Evolutionary conservation across 2,329 filamentous ascomycete genomes (phyloP), one percentile per base, ranked within the genome.

Genomic region (Colletotrichum cordylinicola): DNA sequence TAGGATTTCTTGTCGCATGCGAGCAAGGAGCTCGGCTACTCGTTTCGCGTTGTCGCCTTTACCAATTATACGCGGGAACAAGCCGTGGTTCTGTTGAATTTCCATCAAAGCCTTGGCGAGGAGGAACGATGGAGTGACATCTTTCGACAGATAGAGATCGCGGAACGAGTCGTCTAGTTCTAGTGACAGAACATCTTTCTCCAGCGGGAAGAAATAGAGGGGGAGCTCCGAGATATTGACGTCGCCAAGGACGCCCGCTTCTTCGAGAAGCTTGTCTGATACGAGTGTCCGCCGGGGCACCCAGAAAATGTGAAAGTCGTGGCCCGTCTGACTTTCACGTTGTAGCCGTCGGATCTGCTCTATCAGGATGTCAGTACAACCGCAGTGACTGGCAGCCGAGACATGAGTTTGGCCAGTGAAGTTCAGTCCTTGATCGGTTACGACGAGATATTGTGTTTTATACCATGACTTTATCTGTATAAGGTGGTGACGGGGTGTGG

Each of bases 241-340:
- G 83, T 99, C 97, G 74, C 97, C 98, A 65, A 98, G 90, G 16
- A 99, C 95, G 31, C 96, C 97, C 52, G 95, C 94, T 82, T 98
- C 96, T 85, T 99, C 97, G 52, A 99, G 89, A 65, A 98, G 91
- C 82, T 96, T 93, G 83, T 98, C 96, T 79, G 95, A 97, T 70
- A 98, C 94, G 70, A 98, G 88, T 6, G 97, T 98, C 77, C 97
- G 94, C 74, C 97, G 93, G 8, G 98, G 96, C 56, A 98, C 94
- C 95, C 97, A 98, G 83, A 98, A 96, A 80, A 99, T 94, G 78
- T 96, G 96, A 83, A 98, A 98, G 80, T 99, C 96, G 90, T 99
- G 97, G 79, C 96, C 95, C 62, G 93, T 95, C 81, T 95, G 94
- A 82, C 94, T 96, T 84, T 97, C 95, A 81, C 94, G 94, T 81